Evolutionary conservation across 768 basidiomycete species (phyloP), one percentile per base, ranked within the genome.

Genomic region (Kwoniella bestiolae): DNA sequence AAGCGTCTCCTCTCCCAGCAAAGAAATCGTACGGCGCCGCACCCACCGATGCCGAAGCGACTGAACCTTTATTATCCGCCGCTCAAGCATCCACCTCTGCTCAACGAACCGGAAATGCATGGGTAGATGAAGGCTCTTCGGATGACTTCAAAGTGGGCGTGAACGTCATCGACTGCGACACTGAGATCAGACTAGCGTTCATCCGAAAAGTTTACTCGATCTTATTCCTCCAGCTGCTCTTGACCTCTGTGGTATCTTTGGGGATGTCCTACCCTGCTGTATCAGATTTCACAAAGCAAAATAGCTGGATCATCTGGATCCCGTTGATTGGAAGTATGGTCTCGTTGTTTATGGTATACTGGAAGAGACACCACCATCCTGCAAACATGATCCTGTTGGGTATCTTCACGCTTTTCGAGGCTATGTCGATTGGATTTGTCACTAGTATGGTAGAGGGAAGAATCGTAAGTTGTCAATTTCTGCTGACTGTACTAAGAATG

Each of bases 281-380:
- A 2, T 83, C 91, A 31, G 66, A 82, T 50, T 95, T 91, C 88
- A 89, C 93, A 26, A 85, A 86, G 69, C 82, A 83, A 14, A 85
- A 94, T 89, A 89, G 73, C 7, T 95, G 94, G 93, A 60, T 79
- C 6, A 71, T 81, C 32, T 75, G 71, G 56, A 72, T 81, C 28
- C 78, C 80, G 0, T 69, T 80, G 46, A n/a, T 76, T 67, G 91
- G 88, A 23, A 89, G 91, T 23, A 83, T 97, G 64, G 80, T 90
- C 73, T 90, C 90, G 66, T 87, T 96, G 29, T 88, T 88, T 1
- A 82, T 91, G 35, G 85, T 94, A 4, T 95, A 87, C 83, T 94
- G 90, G 90, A 94, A 96, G 82, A 88, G 94, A 62, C 94, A 95
- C 81, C 87, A 86, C 78, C 88, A 91, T 79, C 95, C 95, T 25